These are phyloP conservation scores for Gliomastix tumulicola DNA, from an alignment of 2,329 filamentous ascomycete genomes.

Conservation along the genomic window DNA sequence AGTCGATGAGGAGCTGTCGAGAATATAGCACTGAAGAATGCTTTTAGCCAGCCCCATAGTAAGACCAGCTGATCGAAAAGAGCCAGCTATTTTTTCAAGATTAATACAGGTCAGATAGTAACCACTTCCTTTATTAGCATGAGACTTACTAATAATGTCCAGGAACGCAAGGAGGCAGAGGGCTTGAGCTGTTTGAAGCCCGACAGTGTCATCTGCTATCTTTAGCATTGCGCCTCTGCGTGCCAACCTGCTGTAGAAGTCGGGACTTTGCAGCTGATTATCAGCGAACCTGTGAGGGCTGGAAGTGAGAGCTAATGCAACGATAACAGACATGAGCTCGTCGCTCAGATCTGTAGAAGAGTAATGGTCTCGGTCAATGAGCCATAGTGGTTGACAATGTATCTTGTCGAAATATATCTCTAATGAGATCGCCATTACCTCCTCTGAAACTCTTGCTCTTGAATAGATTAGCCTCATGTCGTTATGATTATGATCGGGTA, in stretches of 20 bases:
- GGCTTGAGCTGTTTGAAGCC: not conserved
- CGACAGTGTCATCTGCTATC: not conserved
- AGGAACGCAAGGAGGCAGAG: conserved; percentile 1
- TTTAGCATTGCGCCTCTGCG: not conserved
- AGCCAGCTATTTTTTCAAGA: not conserved
- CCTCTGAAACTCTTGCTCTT: not conserved
- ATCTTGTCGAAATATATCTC: conserved; percentile 3
- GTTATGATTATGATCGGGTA: not conserved
- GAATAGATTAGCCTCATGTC: not conserved
- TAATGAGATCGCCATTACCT: conserved; percentile 1
- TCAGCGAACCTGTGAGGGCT: not conserved
- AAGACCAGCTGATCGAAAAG: not conserved
- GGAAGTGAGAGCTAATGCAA: not conserved
- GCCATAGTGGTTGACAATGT: conserved; percentile 2
- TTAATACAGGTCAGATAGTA: not conserved
- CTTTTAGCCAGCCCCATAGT: not conserved
- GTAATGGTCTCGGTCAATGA: not conserved
- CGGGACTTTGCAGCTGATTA: not conserved
- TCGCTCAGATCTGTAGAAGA: not conserved
- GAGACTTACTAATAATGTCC: not conserved
- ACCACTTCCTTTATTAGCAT: not conserved
- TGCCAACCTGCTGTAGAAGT: not conserved
- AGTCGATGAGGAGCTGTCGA: not conserved
- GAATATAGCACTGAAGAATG: not conserved
- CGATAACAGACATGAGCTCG: not conserved